Conservation (phyloP, 768 basidiomycete species). For the Auriscalpium vulgare region DNA sequence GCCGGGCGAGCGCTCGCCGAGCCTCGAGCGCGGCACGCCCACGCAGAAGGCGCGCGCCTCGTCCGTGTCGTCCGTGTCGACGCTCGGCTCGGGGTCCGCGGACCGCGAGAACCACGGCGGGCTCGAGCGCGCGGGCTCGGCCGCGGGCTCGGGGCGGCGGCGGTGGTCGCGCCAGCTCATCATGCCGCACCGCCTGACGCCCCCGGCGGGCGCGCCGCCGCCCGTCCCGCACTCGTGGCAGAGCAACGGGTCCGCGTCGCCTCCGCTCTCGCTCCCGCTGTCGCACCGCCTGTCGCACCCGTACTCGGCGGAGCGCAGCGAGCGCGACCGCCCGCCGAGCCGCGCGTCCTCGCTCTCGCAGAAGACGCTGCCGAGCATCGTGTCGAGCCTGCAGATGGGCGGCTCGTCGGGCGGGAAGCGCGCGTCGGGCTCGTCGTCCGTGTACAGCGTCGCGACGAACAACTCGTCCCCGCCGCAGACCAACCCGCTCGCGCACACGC, state of each 20-base stretch:
- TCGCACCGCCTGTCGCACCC: slow-evolving; percentile 18
- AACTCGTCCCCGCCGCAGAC: slow-evolving; percentile 30
- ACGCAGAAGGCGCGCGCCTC: slow-evolving; percentile 8
- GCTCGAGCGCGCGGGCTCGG: neutral
- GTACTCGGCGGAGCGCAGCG: slow-evolving; percentile 8
- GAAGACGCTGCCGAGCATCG: slow-evolving; percentile 9
- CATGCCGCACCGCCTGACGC: slow-evolving; percentile 44
- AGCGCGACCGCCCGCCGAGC: slow-evolving; percentile 9
- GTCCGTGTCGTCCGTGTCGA: slow-evolving; percentile 18
- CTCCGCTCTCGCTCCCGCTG: slow-evolving; percentile 8
- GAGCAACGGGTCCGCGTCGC: slow-evolving; percentile 15
- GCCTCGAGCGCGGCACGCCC: slow-evolving; percentile 12
- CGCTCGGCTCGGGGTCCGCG: neutral
- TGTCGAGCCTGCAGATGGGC: slow-evolving; percentile 6
- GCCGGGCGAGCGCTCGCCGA: neutral
- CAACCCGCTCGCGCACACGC: slow-evolving; percentile 13
- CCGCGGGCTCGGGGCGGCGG: slow-evolving; percentile 7
- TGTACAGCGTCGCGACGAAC: slow-evolving; percentile 22
- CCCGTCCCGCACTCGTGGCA: slow-evolving; percentile 24
- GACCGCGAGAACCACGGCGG: neutral
- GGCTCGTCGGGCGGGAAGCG: slow-evolving; percentile 6
- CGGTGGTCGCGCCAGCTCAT: slow-evolving; percentile 26
- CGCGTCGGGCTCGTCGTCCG: slow-evolving; percentile 34
- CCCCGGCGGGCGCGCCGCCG: slow-evolving; percentile 55
- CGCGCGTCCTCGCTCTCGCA: slow-evolving; percentile 25